A percentile compares a stretch with the other conserved stretches of the same genome.
These are phyloP conservation scores for Hypomontagnella monticulosa DNA, from an alignment of 495 filamentous ascomycete species.

Conservation along the genomic window DNA sequence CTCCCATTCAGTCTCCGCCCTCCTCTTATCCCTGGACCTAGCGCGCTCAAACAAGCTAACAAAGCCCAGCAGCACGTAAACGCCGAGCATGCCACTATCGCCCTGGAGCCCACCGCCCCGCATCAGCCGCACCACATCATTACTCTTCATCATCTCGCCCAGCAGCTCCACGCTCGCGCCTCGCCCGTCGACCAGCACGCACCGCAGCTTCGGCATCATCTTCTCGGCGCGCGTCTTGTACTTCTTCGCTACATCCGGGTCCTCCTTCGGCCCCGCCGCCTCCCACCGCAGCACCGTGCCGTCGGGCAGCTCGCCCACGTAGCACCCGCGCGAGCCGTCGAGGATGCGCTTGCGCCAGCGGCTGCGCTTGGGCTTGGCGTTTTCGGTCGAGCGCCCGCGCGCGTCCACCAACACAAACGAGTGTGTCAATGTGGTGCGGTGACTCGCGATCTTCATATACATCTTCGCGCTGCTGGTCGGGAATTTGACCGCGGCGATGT, in stretches of 20 bases:
- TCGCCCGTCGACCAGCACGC: constrained; percentile 11
- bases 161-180: constrained; percentile 9
- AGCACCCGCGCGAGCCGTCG: constrained; percentile 17
- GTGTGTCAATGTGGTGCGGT: not conserved
- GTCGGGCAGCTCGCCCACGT: constrained; percentile 7
- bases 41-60: constrained; percentile 22
- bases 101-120: constrained; percentile 1
- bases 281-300: constrained; percentile 9
- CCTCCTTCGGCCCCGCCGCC: not conserved
- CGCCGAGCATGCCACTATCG: constrained; percentile 1
- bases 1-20: constrained; percentile 7
- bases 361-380: not conserved
- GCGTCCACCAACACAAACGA: constrained; percentile 2
- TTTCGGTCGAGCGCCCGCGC: not conserved
- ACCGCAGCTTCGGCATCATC: constrained; percentile 14
- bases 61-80: constrained; percentile 21
- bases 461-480: not conserved
- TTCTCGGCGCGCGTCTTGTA: not conserved
- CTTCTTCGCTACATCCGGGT: constrained; percentile 2
- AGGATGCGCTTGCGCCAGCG: constrained; percentile 7
- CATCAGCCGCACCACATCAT: constrained; percentile 17
- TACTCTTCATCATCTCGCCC: constrained; percentile 23
- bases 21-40: constrained; percentile 10
- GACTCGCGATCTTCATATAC: not conserved
- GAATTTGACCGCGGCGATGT: not conserved